phyloP scores from a whole-genome alignment of 2,329 filamentous ascomycete species.

The Colletotrichum nymphaeae region DNA sequence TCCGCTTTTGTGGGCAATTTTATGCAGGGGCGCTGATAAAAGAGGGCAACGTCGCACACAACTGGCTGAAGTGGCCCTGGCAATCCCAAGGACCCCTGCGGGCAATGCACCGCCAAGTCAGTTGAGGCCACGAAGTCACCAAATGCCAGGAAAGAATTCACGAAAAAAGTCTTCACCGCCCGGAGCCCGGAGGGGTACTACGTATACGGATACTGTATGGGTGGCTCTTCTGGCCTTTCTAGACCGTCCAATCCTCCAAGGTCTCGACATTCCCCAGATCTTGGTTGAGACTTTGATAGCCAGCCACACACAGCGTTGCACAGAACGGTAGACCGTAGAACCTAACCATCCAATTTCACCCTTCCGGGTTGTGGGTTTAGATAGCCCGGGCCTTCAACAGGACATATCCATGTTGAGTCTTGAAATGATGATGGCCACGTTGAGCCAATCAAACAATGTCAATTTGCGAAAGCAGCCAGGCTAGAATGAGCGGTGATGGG shows the following conservation, averaged over 20 bases:
- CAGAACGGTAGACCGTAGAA: neutral
- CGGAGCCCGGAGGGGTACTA: constrained; percentile 1
- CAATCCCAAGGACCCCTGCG: neutral
- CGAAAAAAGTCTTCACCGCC: constrained; percentile 36
- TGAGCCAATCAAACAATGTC: neutral
- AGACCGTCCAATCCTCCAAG: neutral
- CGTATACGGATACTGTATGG: neutral
- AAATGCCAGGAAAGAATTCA: neutral
- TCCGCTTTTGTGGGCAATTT: constrained; percentile 1
- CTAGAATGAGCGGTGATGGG: neutral
- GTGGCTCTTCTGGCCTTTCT: neutral
- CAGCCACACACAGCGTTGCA: neutral
- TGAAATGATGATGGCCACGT: neutral
- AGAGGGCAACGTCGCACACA: constrained; percentile 11
- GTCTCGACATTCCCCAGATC: constrained; percentile 15
- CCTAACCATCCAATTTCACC: neutral
- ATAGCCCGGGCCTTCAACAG: neutral
- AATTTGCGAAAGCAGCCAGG: neutral
- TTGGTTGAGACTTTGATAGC: neutral
- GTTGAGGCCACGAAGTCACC: constrained; percentile 32
- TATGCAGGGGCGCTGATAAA: constrained; percentile 25
- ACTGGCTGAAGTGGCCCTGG: neutral
- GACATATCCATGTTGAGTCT: no score
- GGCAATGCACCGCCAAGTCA: constrained; percentile 14
- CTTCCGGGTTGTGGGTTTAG: neutral